These are phyloP conservation scores for Gypsophila paniculata DNA, from an alignment of 179 eudicot genomes.

Conservation along the genomic window DNA sequence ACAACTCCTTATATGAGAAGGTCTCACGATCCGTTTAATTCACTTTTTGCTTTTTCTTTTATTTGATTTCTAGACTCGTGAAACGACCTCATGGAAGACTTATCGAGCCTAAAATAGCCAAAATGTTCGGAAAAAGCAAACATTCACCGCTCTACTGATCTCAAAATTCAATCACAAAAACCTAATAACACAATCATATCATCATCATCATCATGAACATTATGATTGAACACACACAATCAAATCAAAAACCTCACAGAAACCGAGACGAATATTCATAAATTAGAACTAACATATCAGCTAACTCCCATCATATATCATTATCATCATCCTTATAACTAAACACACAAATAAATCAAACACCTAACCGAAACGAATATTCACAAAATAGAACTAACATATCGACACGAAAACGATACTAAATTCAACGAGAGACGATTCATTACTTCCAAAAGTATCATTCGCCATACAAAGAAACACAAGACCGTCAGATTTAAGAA, in stretches of 20 bases:
- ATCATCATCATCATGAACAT: not conserved
- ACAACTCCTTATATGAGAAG: too few species aligned
- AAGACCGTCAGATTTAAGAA: conserved; percentile 49
- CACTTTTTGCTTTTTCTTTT: too few species aligned
- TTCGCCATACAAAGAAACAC: conserved; percentile 69
- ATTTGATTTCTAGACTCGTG: too few species aligned
- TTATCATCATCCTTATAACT: too few species aligned
- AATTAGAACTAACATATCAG: not conserved
- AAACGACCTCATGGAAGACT: too few species aligned
- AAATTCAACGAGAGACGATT: conserved; percentile 9
- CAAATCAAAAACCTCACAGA: not conserved
- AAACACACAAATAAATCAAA: not conserved
- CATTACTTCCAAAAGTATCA: conserved; percentile 62
- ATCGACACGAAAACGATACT: not conserved
- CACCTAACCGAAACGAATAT: not conserved
- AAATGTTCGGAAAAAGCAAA: not conserved
- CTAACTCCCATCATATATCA: too few species aligned
- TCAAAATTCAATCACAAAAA: not conserved
- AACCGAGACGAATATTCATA: not conserved
- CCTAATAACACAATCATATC: not conserved
- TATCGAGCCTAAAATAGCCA: too few species aligned
- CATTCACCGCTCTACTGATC: not conserved
- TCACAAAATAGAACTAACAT: not conserved
- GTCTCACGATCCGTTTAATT: too few species aligned
- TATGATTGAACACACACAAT: too few species aligned